Conservation (phyloP, 495 filamentous ascomycete genomes). For the Bryoglossum gracile region DNA sequence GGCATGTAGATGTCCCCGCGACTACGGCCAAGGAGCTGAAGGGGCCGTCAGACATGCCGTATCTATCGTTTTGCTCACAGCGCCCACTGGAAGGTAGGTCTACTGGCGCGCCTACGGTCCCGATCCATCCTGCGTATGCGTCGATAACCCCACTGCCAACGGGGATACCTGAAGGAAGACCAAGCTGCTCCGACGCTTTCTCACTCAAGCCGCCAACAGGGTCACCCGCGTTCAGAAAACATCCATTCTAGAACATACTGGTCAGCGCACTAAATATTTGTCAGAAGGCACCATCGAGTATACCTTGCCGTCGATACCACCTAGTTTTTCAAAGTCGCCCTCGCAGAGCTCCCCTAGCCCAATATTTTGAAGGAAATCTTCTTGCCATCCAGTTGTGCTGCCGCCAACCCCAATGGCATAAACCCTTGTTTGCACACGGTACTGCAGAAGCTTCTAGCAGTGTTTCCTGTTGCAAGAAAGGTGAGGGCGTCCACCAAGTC, state of each 20-base stretch:
- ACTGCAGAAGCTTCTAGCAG: slow-evolving; percentile 86
- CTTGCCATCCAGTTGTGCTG: slow-evolving; percentile 97
- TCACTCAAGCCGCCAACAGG: slow-evolving; percentile 79
- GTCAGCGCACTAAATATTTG: slow-evolving; percentile 15
- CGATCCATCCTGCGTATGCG: slow-evolving; percentile 98
- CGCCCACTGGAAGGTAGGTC: slow-evolving; percentile 53
- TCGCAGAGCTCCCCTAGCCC: slow-evolving; percentile 74
- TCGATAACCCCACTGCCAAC: slow-evolving; percentile 96
- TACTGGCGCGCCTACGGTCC: slow-evolving; percentile 91
- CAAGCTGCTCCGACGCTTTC: slow-evolving; percentile 74
- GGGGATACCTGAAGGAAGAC: slow-evolving; percentile 79
- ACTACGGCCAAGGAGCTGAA: slow-evolving; percentile 92
- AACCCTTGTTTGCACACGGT: slow-evolving; percentile 96
- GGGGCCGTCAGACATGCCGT: slow-evolving; percentile 79
- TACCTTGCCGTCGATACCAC: slow-evolving; percentile 90
- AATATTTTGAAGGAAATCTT: slow-evolving; percentile 80
- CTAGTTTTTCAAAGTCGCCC: slow-evolving; percentile 84
- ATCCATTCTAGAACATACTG: slow-evolving; percentile 62
- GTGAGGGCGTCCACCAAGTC: slow-evolving; percentile 91
- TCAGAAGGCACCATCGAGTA: slow-evolving; percentile 38
- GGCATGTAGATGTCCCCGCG: slow-evolving; percentile 93
- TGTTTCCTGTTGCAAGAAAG: slow-evolving; percentile 85
- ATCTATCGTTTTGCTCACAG: slow-evolving; percentile 51
- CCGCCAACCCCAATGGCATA: slow-evolving; percentile 94
- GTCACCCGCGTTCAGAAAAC: slow-evolving; percentile 84